Conservation (phyloP, 345 rosid species). For the Linum usitatissimum region DNA sequence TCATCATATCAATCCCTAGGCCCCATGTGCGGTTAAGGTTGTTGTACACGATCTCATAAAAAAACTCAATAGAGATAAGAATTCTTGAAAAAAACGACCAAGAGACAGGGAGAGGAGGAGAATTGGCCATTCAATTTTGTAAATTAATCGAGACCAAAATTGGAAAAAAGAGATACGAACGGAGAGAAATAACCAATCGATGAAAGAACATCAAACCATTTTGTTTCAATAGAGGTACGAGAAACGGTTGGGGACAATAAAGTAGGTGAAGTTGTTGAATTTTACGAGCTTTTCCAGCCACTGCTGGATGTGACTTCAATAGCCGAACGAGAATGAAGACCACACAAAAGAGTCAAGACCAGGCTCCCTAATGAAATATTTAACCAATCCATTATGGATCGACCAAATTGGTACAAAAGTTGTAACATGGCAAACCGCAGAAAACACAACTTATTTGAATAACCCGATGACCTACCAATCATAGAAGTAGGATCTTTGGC, state of each 20-base stretch:
- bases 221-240: too few relatives aligned
- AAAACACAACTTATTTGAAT: not conserved
- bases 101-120: not conserved
- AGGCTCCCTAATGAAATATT: not conserved
- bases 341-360: not conserved
- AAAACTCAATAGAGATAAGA: not conserved
- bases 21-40: not conserved
- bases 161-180: not conserved
- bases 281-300: not conserved
- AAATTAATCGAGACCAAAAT: not conserved
- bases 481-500: too few relatives aligned
- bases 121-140: not conserved
- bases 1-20: slow-evolving; percentile 3
- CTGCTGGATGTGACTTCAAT: not conserved
- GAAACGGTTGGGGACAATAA: not conserved
- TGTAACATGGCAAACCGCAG: slow-evolving; percentile 6
- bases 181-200: not conserved
- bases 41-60: too few relatives aligned
- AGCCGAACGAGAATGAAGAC: not conserved
- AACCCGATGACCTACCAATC: too few relatives aligned
- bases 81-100: not conserved
- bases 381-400: slow-evolving; percentile 8
- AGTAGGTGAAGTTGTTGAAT: not conserved
- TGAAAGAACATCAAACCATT: not conserved
- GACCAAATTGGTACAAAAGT: slow-evolving; percentile 4